Percentiles rank a stretch among this genome's conserved stretches.
Conservation (phyloP, 78 protist species). For the Dictyostelium purpureum region DNA sequence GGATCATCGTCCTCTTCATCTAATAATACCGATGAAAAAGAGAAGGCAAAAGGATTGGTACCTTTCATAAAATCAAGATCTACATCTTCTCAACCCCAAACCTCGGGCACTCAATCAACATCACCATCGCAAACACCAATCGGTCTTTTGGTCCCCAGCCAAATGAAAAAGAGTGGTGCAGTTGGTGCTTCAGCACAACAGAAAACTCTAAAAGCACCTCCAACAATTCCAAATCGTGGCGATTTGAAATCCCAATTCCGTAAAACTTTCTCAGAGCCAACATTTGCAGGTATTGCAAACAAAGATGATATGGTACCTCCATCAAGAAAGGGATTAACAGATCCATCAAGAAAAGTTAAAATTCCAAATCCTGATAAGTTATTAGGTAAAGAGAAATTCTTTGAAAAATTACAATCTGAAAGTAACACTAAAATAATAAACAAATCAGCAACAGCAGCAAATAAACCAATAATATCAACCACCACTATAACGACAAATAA, state of each 20-base stretch:
- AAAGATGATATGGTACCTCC: slow-evolving; percentile 19
- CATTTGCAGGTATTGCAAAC: neutral
- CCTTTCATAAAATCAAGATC: neutral
- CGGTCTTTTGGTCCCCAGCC: neutral
- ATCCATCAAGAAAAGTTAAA: slow-evolving; percentile 47
- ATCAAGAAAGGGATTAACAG: slow-evolving; percentile 54
- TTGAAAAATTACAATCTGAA: slow-evolving; percentile 28
- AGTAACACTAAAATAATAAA: neutral
- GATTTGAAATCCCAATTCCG: slow-evolving; percentile 5
- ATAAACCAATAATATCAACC: neutral
- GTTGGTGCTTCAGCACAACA: neutral
- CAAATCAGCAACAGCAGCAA: neutral
- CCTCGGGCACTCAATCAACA: neutral
- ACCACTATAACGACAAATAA: neutral
- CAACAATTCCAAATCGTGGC: neutral
- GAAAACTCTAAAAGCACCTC: slow-evolving; percentile 1
- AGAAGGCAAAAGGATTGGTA: slow-evolving; percentile 1
- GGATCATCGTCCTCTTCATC: neutral
- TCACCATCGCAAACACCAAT: neutral
- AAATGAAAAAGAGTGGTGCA: neutral
- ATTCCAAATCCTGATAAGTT: slow-evolving; percentile 46
- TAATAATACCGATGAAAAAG: neutral
- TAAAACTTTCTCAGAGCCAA: slow-evolving; percentile 52
- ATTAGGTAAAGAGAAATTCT: slow-evolving; percentile 37
- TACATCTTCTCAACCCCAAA: neutral